Conservation (phyloP, 108 stramenopile species). For the Phaeodactylum tricornutum region DNA sequence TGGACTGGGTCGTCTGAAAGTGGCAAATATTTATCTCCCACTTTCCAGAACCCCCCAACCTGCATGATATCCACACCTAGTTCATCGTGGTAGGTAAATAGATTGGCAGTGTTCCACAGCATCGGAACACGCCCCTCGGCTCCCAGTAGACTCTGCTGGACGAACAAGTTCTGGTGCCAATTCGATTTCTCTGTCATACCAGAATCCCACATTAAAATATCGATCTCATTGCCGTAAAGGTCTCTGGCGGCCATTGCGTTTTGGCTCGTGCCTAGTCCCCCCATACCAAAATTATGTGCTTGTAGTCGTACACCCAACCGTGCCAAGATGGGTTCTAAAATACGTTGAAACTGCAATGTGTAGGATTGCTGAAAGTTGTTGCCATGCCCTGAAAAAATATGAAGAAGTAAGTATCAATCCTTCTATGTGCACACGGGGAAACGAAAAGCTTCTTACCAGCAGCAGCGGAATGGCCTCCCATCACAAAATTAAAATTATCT, state of each 20-base stretch:
- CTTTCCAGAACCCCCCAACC: not conserved
- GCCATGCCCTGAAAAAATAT: slow-evolving; percentile 21
- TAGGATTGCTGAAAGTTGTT: slow-evolving; percentile 73
- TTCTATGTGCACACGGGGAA: not conserved
- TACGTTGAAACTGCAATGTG: slow-evolving; percentile 54
- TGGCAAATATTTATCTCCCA: no score
- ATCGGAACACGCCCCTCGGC: slow-evolving; percentile 37
- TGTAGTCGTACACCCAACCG: slow-evolving; percentile 40
- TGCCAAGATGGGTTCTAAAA: slow-evolving; percentile 71
- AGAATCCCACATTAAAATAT: slow-evolving; percentile 71
- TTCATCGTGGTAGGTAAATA: no score
- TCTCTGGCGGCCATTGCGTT: slow-evolving; percentile 40
- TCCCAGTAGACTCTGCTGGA: slow-evolving; percentile 50
- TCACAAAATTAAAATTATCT: slow-evolving; percentile 14
- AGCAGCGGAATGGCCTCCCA: slow-evolving; percentile 52
- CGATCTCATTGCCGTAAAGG: slow-evolving; percentile 67
- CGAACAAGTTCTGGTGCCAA: slow-evolving; percentile 35
- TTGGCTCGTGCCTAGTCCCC: slow-evolving; percentile 46
- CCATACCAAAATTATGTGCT: slow-evolving; percentile 50
- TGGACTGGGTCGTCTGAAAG: slow-evolving; percentile 10
- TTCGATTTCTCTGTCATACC: slow-evolving; percentile 17
- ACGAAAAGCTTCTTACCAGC: slow-evolving; percentile 11
- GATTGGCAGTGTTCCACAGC: slow-evolving; percentile 12
- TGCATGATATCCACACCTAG: not conserved
- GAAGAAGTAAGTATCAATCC: not conserved